Evolutionary conservation across 257 asterid genomes (phyloP), one percentile per base, ranked within the genome.

Genomic region (Penstemon davidsonii): DNA sequence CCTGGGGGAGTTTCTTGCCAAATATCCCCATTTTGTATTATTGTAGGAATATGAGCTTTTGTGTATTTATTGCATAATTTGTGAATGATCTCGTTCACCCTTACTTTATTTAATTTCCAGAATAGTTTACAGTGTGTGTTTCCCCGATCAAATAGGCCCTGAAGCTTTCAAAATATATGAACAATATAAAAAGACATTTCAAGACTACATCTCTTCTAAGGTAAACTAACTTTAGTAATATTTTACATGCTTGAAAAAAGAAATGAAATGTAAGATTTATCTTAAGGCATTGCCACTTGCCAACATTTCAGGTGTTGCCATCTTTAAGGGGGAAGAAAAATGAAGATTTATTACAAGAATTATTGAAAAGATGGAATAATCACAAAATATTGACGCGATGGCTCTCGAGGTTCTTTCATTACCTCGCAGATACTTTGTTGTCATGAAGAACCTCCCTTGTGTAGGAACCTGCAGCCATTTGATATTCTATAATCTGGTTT

Each of bases 121-220:
- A 39, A 8, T n/a, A 6, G 78, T 76, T 6, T 76, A 70, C 37
- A 47, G 56, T 6, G 64, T 79, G 46, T 65, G 67, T 55, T 3
- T 1, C 11, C 55, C 57, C 3, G 64, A 67, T 60, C n/a, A 15
- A 38, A 6, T 8, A 0, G 58, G 71, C 52, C 78, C 83, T 1
- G 75, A 72, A 13, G 39, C 46, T 11, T 9, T 42, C 19, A 78
- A 64, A 59, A 8, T 78, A 5, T 79, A 79, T 9, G 47, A 50
- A 7, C 72, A 60, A 36, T 76, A 70, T 77, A 70, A 70, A 45
- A 64, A 56, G 36, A 68, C 77, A 45, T 73, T 70, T 68, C 68
- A 82, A 51, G 81, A 73, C 68, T 76, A 74, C 71, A 63, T 71
- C 69, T 63, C 73, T 47, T 68, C 79, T 7, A 79, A 55, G 80